Conservation (phyloP, 129 eudicot species). For the Solidago caesia region DNA sequence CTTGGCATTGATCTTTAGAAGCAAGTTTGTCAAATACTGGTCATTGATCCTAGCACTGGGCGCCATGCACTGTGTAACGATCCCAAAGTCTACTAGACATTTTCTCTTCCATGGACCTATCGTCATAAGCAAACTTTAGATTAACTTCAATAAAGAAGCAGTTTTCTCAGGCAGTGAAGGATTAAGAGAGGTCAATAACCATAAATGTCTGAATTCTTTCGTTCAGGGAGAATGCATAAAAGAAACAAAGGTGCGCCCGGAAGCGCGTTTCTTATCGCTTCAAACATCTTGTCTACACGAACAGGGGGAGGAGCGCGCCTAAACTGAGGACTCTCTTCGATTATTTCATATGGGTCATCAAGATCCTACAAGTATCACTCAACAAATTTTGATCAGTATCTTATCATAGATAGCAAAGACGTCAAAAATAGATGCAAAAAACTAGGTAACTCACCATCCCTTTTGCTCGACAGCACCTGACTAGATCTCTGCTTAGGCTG, state of each 20-base stretch:
- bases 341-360: constrained; percentile 41
- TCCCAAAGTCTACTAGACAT: constrained; percentile 58
- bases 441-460: constrained; percentile 52
- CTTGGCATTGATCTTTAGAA: constrained; percentile 78
- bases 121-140: not conserved
- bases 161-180: not conserved
- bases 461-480: constrained; percentile 44
- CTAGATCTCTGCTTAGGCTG: constrained; percentile 37
- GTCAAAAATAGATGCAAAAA: constrained; percentile 3
- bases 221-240: constrained; percentile 65
- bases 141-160: not conserved
- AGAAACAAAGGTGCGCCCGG: constrained; percentile 53
- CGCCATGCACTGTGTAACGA: constrained; percentile 78
- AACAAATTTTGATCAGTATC: not conserved
- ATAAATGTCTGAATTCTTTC: constrained; percentile 56
- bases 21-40: constrained; percentile 76
- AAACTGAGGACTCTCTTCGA: constrained; percentile 60
- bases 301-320: constrained; percentile 55
- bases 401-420: not conserved
- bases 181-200: constrained; percentile 24
- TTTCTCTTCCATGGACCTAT: constrained; percentile 85
- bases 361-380: constrained; percentile 23
- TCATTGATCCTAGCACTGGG: constrained; percentile 59
- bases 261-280: constrained; percentile 36
- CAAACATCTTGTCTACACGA: constrained; percentile 74